Base-by-base conservation (phyloP, 1,139 yeast species). In the Lodderomyces pseudojiufengensis region DNA sequence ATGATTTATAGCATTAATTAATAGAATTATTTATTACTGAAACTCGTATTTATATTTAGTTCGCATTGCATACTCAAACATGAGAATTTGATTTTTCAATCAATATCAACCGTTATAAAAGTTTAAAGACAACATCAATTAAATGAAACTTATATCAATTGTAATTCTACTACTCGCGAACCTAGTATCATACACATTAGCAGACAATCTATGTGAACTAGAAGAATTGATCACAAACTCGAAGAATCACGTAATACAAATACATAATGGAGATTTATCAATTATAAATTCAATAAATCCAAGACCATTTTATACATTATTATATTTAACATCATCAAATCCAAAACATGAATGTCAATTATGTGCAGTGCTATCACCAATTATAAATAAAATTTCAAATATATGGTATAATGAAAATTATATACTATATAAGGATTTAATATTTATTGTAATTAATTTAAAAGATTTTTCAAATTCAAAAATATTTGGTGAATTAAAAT, bases 371-470 rank as follows among this genome's bases (percentile, higher is more conserved):
- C 10, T 52, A 6, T 35, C 40, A 12, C 38, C 39, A 11, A 34
- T 69, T 5, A 58, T 67, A 34, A 51, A 63, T 4, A 50, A 53
- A 29, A 76, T 75, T 1, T 62, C 79, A 1, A 48, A 47, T 2
- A 59, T 76, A 2, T 76, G 78, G 59, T 52, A 57, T 33, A 38
- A 48, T 3, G 75, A 77, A 41, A 63, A 74, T 44, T 62, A 67
- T 2, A 54, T 55, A 5, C 43, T 61, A 24, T 52, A 63, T 38
- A 54, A 59, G 25, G 11, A 20, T 3, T 59, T 78, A 6, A 65
- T 66, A 44, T 76, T 81, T 48, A 61, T 68, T 21, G 61, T 62
- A 31, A 67, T 76, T 10, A 90, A 83, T 44, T 70, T 77, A 16
- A 52, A 56, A 3, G 65, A 69, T 27, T 61, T 65, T 24, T 47